Conservation (phyloP, 495 filamentous ascomycete species). For the Podospora australis region DNA sequence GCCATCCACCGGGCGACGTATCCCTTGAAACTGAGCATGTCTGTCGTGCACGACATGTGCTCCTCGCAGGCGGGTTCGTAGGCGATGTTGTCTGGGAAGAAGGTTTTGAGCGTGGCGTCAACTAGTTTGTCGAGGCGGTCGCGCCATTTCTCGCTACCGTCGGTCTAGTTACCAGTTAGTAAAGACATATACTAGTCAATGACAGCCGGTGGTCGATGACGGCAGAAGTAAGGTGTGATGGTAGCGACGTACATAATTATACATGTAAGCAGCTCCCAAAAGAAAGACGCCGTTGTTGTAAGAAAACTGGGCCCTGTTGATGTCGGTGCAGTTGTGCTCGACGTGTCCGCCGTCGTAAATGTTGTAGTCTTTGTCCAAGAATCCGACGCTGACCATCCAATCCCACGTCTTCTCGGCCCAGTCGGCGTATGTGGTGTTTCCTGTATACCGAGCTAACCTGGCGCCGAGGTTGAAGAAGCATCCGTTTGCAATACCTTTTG, state of each 20-base stretch:
- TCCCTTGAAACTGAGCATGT: constrained; percentile 81
- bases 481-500: constrained; percentile 64
- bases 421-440: constrained; percentile 69
- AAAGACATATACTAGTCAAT: not conserved
- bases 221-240: not conserved
- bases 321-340: constrained; percentile 53
- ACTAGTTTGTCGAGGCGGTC: constrained; percentile 53
- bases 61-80: constrained; percentile 66
- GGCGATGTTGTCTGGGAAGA: constrained; percentile 48
- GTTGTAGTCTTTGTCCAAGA: constrained; percentile 57
- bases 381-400: constrained; percentile 58
- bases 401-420: constrained; percentile 69
- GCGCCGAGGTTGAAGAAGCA: constrained; percentile 82
- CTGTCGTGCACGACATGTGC: constrained; percentile 57
- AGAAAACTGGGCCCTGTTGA: constrained; percentile 62
- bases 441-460: constrained; percentile 68
- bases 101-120: constrained; percentile 52
- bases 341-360: constrained; percentile 73
- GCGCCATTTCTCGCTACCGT: constrained; percentile 51
- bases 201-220: not conserved
- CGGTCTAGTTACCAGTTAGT: no score
- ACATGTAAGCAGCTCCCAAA: constrained; percentile 73
- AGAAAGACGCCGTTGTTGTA: constrained; percentile 71
- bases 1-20: constrained; percentile 80
- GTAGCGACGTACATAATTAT: constrained; percentile 51